Conservation (phyloP, 805 yeast genomes). For the Metschnikowia matae region DNA sequence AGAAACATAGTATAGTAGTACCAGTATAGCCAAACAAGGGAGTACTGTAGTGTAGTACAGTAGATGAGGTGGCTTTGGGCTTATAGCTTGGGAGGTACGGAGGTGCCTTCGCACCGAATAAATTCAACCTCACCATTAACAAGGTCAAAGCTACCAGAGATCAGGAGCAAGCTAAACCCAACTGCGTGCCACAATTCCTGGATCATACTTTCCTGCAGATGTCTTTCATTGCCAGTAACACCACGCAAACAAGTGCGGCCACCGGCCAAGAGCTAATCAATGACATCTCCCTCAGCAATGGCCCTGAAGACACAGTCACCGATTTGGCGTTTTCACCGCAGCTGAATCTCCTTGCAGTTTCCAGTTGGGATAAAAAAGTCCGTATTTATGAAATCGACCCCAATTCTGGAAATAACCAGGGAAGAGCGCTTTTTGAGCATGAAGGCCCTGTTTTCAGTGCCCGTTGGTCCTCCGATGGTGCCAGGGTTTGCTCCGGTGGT, state of each 20-base stretch:
- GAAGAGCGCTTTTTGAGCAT: slow-evolving; percentile 86
- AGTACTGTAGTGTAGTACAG: too few species aligned
- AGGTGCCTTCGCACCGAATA: background rate
- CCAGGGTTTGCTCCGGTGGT: slow-evolving; percentile 84
- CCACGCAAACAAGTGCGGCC: slow-evolving; percentile 37
- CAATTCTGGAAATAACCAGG: slow-evolving; percentile 72
- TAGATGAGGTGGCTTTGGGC: too few species aligned
- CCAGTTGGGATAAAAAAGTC: slow-evolving; percentile 95
- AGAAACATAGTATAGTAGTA: too few species aligned
- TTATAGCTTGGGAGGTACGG: too few species aligned
- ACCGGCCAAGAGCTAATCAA: slow-evolving; percentile 59
- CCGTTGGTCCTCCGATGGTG: slow-evolving; percentile 83
- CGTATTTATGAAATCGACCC: slow-evolving; percentile 83
- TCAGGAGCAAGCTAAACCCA: too few species aligned
- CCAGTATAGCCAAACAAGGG: too few species aligned
- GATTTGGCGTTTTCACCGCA: slow-evolving; percentile 83
- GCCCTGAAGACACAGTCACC: slow-evolving; percentile 89
- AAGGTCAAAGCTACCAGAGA: too few species aligned
- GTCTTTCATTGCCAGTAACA: slow-evolving; percentile 34
- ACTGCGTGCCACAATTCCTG: too few species aligned
- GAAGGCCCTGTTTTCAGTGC: slow-evolving; percentile 81
- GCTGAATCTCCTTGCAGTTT: slow-evolving; percentile 73
- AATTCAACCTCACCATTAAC: background rate
- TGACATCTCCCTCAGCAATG: slow-evolving; percentile 67
- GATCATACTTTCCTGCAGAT: slow-evolving; percentile 13